Evolutionary conservation across 2,329 filamentous ascomycete species (phyloP).

Genomic region (Metarhizium album): DNA sequence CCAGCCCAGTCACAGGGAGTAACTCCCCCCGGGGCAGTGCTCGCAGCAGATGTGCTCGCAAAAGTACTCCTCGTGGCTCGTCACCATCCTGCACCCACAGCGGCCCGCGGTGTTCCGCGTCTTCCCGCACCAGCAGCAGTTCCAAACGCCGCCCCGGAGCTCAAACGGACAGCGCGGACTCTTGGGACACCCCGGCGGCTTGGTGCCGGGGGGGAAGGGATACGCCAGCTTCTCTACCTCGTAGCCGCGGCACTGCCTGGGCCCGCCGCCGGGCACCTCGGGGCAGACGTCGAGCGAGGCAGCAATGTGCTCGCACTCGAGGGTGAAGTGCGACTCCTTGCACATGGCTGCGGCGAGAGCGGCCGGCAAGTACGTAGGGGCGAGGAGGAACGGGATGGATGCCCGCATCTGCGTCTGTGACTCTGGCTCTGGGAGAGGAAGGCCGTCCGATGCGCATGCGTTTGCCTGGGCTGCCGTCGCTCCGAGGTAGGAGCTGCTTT

Average conservation of each 20-base stretch:
- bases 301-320: conserved; percentile 36
- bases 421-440: too few species aligned
- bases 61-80: conserved; percentile 35
- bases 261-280: conserved; percentile 24
- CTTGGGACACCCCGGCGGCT: conserved; percentile 30
- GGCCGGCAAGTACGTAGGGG: too few species aligned
- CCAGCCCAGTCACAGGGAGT: neutral
- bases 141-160: conserved; percentile 37
- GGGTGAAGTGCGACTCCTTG: neutral
- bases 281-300: conserved; percentile 34
- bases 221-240: conserved; percentile 33
- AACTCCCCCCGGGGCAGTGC: neutral
- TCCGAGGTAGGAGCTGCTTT: neutral
- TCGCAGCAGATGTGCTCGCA: conserved; percentile 45
- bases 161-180: conserved; percentile 39
- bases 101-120: conserved; percentile 38
- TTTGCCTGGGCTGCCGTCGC: too few species aligned
- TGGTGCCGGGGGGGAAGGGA: conserved; percentile 35
- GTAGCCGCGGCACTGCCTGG: conserved; percentile 32
- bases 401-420: too few species aligned
- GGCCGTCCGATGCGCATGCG: too few species aligned
- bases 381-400: too few species aligned
- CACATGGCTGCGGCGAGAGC: conserved; percentile 1
- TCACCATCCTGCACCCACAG: conserved; percentile 42
- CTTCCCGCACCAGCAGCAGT: conserved; percentile 47